phyloP scores from a whole-genome alignment of 345 rosid genomes.

The Hibiscus mutabilis region DNA sequence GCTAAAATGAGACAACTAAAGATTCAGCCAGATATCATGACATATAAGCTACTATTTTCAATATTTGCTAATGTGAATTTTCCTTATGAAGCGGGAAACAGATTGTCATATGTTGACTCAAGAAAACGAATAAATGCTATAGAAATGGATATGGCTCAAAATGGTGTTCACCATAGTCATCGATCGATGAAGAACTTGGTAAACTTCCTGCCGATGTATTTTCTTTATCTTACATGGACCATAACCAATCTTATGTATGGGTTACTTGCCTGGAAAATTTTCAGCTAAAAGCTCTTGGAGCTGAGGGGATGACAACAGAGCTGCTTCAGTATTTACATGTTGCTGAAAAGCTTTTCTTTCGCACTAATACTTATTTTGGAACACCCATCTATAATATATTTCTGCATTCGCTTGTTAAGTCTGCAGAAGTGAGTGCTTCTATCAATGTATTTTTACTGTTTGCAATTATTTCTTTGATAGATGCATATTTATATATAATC shows the following conservation, averaged over 20 bases:
- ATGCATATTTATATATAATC: conserved; percentile 4
- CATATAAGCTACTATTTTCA: conserved; percentile 66
- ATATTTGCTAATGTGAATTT: conserved; percentile 64
- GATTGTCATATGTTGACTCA: conserved; percentile 47
- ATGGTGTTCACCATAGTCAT: conserved; percentile 59
- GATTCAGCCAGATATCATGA: conserved; percentile 50
- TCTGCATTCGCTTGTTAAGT: conserved; percentile 55
- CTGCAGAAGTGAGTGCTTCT: conserved; percentile 46
- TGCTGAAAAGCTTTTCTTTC: conserved; percentile 41
- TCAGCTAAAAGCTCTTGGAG: conserved; percentile 72
- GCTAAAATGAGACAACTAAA: conserved; percentile 62
- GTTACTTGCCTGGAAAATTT: conserved; percentile 7
- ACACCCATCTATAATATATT: conserved; percentile 48
- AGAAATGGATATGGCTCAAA: conserved; percentile 66
- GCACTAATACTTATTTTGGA: conserved; percentile 28
- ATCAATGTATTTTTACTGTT: conserved; percentile 6
- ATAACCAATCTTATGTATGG: neutral
- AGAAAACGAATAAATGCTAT: conserved; percentile 62
- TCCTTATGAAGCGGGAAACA: conserved; percentile 62
- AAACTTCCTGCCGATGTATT: conserved; percentile 17
- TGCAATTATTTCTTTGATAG: conserved; percentile 10
- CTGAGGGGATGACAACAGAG: conserved; percentile 68
- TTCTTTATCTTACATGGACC: conserved; percentile 8
- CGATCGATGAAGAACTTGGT: conserved; percentile 62
- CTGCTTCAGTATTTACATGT: conserved; percentile 39